phyloP scores from a whole-genome alignment of 768 basidiomycete species.

The Lactarius vividus region DNA sequence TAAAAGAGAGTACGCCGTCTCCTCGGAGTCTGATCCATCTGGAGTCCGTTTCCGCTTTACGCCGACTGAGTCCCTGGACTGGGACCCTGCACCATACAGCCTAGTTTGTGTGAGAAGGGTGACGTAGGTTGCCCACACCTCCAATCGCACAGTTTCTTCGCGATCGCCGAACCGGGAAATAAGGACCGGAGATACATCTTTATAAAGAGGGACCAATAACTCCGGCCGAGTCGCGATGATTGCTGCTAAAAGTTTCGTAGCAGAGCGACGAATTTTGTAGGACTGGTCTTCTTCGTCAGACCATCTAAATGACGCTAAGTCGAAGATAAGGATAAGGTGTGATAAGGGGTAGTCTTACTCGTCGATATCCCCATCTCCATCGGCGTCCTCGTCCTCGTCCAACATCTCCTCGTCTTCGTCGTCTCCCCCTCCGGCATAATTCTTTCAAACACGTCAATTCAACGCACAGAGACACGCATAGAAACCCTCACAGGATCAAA shows the following conservation, averaged over 20 bases:
- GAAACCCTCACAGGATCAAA: constrained; percentile 77
- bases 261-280: constrained; percentile 93
- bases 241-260: constrained; percentile 85
- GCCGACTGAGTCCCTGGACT: constrained; percentile 48
- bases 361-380: constrained; percentile 72
- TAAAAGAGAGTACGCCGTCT: constrained; percentile 69
- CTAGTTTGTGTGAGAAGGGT: constrained; percentile 80
- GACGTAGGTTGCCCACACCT: constrained; percentile 87
- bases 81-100: constrained; percentile 67
- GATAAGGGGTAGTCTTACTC: constrained; percentile 47
- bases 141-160: constrained; percentile 90
- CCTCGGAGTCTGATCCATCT: constrained; percentile 69
- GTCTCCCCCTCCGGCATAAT: constrained; percentile 72
- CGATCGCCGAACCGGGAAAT: constrained; percentile 92
- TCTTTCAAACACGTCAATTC: constrained; percentile 42
- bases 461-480: background rate
- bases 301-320: constrained; percentile 51
- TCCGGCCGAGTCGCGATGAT: constrained; percentile 91
- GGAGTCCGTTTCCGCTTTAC: constrained; percentile 78
- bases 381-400: constrained; percentile 74
- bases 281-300: constrained; percentile 98
- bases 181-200: constrained; percentile 80
- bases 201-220: constrained; percentile 74
- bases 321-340: constrained; percentile 17
- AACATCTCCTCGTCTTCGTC: constrained; percentile 61